Base-by-base conservation (phyloP, 2,329 filamentous ascomycete genomes). In the Colletotrichum navitas region DNA sequence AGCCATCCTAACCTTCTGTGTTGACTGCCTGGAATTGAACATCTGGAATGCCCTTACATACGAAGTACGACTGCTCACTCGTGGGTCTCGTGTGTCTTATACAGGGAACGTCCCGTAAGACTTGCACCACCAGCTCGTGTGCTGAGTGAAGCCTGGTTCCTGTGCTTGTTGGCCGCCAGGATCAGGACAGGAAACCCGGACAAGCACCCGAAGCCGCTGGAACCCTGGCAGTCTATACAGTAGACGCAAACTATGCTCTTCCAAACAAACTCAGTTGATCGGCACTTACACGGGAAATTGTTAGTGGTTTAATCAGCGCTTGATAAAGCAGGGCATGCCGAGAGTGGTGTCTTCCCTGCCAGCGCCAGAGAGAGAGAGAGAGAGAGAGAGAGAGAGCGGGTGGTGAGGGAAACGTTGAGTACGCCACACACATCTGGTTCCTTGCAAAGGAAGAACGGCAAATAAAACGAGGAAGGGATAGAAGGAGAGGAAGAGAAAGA, bases 351-450 rank as follows among this genome's bases (percentile, higher is more conserved):
- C 7, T 54, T 51, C 47, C 45, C 18, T 26, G 61, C 24, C 61
- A 54, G 45, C 34, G 11, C 24, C n/a, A 32, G 8, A 36, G 10
- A 36, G 10, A 36, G 34, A 36, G 34, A 10, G 34, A 10, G 34
- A 36, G 34, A 36, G 34, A 36, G 34, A 29, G 36, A 52, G 14
- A 24, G 60, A 39, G 60, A 39, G 24, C 6, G 10, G 36, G 1
- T 34, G n/a, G 14, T 32, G n/a, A 21, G 43, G 21, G 43, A 36
- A 34, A 26, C 14, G n/a, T 49, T 51, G 43, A 39, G 29, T 36
- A 49, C 29, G 60, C 32, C 32, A 29, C 43, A 51, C 63, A 49
- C 67, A 67, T 56, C 49, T 34, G 47, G 55, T 73, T 55, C 71
- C 49, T 72, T 72, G 60, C 68, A 73, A 59, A 34, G 51, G 24